These are phyloP conservation scores for Flaveria robusta DNA, from an alignment of 129 eudicot species.

Conservation along the genomic window DNA sequence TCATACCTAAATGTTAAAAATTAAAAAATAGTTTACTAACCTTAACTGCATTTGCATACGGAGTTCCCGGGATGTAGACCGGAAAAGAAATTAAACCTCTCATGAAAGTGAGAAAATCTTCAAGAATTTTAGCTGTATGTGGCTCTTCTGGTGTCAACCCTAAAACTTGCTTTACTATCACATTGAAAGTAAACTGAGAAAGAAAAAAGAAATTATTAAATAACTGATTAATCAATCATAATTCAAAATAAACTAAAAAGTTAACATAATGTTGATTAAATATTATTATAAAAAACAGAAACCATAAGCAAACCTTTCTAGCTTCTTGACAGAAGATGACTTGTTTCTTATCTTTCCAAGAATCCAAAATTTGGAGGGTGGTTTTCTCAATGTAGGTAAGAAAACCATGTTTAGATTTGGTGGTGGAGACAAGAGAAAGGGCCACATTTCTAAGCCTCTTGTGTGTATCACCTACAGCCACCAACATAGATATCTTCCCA, in stretches of 20 bases:
- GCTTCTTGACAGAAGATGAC: constrained; percentile 73
- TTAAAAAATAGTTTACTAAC: constrained; percentile 21
- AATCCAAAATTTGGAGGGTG: constrained; percentile 56
- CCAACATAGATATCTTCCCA: constrained; percentile 67
- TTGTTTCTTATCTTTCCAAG: constrained; percentile 67
- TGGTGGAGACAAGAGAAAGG: constrained; percentile 56
- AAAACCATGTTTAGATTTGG: constrained; percentile 64
- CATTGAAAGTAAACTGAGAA: constrained; percentile 72
- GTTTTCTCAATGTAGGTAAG: constrained; percentile 55
- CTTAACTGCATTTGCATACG: constrained; percentile 90
- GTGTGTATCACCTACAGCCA: constrained; percentile 69
- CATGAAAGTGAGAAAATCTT: constrained; percentile 81
- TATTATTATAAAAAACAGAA: background rate
- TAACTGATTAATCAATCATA: constrained; percentile 6
- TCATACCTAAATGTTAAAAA: background rate
- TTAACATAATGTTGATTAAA: background rate
- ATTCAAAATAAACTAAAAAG: background rate
- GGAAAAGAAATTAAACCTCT: constrained; percentile 79
- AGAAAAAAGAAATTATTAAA: background rate
- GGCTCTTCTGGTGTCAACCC: constrained; percentile 73
- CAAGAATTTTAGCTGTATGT: constrained; percentile 54
- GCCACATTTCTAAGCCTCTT: constrained; percentile 73
- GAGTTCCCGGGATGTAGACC: constrained; percentile 77
- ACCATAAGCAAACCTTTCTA: constrained; percentile 56
- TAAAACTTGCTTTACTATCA: constrained; percentile 81